Percentiles rank a stretch among this genome's conserved stretches.
Evolutionary conservation across 169 alveolate genomes (phyloP).

Genomic region (Perkinsus chesapeaki): DNA sequence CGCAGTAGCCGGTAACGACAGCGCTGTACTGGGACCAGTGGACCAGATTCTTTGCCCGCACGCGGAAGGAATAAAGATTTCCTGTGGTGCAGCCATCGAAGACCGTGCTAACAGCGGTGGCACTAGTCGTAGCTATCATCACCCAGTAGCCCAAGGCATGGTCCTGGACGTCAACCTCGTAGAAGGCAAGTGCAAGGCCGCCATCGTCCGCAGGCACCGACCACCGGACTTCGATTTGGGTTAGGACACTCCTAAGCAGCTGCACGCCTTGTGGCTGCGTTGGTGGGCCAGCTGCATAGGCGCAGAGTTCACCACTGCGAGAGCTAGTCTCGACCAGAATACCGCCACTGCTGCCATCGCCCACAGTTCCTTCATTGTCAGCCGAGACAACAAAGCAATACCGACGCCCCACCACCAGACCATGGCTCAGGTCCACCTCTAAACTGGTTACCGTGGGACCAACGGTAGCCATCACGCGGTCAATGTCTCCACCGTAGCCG

Average conservation of each 20-base stretch:
- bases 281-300: conserved; percentile 10
- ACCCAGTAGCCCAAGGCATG: conserved; percentile 7
- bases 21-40: background rate
- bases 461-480: background rate
- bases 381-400: conserved; percentile 14
- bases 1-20: conserved; percentile 6
- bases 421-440: background rate
- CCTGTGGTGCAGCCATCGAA: conserved; percentile 7
- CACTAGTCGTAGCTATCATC: background rate
- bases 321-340: background rate
- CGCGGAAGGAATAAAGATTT: conserved; percentile 1
- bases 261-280: background rate
- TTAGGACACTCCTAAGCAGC: background rate
- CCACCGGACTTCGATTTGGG: background rate
- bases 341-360: background rate
- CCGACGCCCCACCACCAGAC: conserved; percentile 5
- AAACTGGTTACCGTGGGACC: background rate
- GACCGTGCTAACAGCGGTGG: background rate
- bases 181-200: background rate
- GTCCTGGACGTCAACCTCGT: conserved; percentile 5
- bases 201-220: conserved; percentile 13
- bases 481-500: background rate
- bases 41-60: conserved; percentile 12
- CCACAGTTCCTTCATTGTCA: background rate
- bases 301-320: background rate